These are phyloP conservation scores for Daldinia childiae DNA, from an alignment of 495 filamentous ascomycete genomes.

Conservation along the genomic window DNA sequence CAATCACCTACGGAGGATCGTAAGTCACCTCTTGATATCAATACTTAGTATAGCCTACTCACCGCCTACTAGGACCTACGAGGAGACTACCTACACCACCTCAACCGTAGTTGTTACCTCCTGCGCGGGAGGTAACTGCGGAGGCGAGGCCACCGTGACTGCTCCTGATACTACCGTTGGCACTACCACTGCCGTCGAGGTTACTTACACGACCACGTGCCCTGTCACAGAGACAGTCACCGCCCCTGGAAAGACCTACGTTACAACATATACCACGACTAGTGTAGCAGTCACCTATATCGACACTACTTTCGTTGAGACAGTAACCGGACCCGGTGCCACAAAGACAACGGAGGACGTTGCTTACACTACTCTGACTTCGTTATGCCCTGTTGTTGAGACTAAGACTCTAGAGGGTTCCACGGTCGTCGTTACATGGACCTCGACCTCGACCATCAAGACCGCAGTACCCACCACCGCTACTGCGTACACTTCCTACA, in stretches of 20 bases:
- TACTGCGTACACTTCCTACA: slow-evolving; percentile 44
- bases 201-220: slow-evolving; percentile 56
- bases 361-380: slow-evolving; percentile 53
- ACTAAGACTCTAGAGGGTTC: slow-evolving; percentile 54
- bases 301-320: slow-evolving; percentile 44
- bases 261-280: slow-evolving; percentile 59
- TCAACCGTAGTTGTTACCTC: slow-evolving; percentile 48
- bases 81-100: slow-evolving; percentile 45
- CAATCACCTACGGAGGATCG: slow-evolving; percentile 44
- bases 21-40: slow-evolving; percentile 23
- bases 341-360: slow-evolving; percentile 40
- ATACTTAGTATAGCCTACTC: background rate
- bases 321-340: slow-evolving; percentile 40
- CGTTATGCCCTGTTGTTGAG: slow-evolving; percentile 55
- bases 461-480: slow-evolving; percentile 38
- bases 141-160: slow-evolving; percentile 44
- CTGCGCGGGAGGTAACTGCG: slow-evolving; percentile 42
- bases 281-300: slow-evolving; percentile 45
- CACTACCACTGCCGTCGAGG: slow-evolving; percentile 51
- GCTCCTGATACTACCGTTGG: slow-evolving; percentile 42
- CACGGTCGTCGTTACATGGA: slow-evolving; percentile 55
- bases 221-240: slow-evolving; percentile 55
- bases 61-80: slow-evolving; percentile 38
- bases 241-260: slow-evolving; percentile 49
- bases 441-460: slow-evolving; percentile 52